Evolutionary conservation across 371 early-diverging fungal species (phyloP), one percentile per base, ranked within the genome.

Genomic region (Mortierella sp.): DNA sequence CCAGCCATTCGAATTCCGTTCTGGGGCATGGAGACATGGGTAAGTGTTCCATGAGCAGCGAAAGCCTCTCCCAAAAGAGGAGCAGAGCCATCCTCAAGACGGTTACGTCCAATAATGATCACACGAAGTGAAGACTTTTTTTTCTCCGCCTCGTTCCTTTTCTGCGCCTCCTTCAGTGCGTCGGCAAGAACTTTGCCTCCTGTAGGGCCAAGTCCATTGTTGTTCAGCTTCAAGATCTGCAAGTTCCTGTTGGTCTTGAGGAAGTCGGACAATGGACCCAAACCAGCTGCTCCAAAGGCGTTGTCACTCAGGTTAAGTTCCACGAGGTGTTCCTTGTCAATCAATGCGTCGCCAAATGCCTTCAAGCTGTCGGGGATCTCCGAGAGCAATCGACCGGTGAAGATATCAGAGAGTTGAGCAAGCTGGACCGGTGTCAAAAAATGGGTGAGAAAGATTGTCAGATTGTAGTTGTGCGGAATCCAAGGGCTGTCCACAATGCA

Each of bases 1-100:
- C 98, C 98, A 42, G 95, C 97, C 13, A 96, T 93, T 26, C 98
- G 93, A 63, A 98, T 98, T 58, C 96, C 95, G 79, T 98, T 97
- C 80, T 98, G 98, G 30, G 96, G 96, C 90, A 98, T 91, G 58
- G 93, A 89, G n/a, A 98, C 86, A 48, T 92, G 91, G 38, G 82
- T 83, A 39, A 98, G 72, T 1, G 86, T 85, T 26, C 86, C 89
- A 59, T 95, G 93, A 8, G 91, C 88, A 18, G 88, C 88, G 76
- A 96, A 92, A 8, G 96, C 96, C 58, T 91, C 83, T 49, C 95
- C 89, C 43, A 98, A 71, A 18, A 84, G 84, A 27, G 88, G 79
- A 24, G 86, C 82, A 5, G 94, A 90, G 3, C 93, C 95, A 64
- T 94, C 90, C 72, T 98, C 98, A 55, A 98, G 83, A 58, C 98